These are phyloP conservation scores for Fusarium drepaniforme DNA, from an alignment of 2,329 filamentous ascomycete genomes.

Conservation along the genomic window DNA sequence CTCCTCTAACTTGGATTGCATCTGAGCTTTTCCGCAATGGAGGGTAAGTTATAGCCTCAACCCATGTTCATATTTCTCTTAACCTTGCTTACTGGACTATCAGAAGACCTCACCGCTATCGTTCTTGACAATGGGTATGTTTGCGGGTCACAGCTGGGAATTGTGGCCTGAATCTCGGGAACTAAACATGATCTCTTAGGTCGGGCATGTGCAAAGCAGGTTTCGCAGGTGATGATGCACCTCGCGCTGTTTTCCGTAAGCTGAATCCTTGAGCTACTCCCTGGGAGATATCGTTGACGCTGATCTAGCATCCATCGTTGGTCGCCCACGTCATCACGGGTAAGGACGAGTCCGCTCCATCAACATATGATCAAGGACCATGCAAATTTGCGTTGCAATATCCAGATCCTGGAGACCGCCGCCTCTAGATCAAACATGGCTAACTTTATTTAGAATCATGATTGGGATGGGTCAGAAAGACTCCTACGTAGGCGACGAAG, in stretches of 20 bases:
- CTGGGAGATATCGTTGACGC: background rate
- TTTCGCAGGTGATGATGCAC: slow-evolving; percentile 99
- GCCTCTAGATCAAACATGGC: no score
- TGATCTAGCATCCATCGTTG: slow-evolving; percentile 92
- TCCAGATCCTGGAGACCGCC: no score
- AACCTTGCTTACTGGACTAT: background rate
- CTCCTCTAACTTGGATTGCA: background rate
- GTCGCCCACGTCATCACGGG: slow-evolving; percentile 99
- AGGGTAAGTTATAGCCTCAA: background rate
- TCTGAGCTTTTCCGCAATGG: background rate
- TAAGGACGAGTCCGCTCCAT: slow-evolving; percentile 65
- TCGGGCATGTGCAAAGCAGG: slow-evolving; percentile 99
- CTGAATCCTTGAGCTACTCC: slow-evolving; percentile 48
- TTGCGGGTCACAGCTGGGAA: slow-evolving; percentile 56
- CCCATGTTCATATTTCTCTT: background rate
- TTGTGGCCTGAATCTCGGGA: background rate
- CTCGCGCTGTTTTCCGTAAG: slow-evolving; percentile 99
- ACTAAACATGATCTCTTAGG: slow-evolving; percentile 63
- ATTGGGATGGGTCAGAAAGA: slow-evolving; percentile 99
- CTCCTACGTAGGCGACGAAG: slow-evolving; percentile 99
- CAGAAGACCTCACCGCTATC: slow-evolving; percentile 99
- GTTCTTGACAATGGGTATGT: slow-evolving; percentile 99
- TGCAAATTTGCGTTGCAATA: background rate
- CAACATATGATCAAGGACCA: background rate
- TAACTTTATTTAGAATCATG: slow-evolving; percentile 83